Evolutionary conservation across 768 basidiomycete genomes (phyloP).

Genomic region (Tylopilus cervinicoccineus): DNA sequence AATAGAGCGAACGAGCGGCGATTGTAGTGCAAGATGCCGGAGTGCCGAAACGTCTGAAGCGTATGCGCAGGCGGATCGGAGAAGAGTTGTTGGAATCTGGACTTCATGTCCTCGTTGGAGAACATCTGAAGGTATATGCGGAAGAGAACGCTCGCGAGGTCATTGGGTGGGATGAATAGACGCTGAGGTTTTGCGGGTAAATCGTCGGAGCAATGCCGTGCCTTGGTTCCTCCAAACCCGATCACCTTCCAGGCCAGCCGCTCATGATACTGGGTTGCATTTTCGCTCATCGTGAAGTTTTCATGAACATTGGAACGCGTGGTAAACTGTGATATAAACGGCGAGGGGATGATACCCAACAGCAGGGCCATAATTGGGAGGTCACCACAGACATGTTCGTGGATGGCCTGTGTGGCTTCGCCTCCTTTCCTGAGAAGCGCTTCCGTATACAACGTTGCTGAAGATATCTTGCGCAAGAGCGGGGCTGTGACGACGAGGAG

Average conservation of each 20-base stretch:
- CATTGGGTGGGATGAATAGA: constrained; percentile 10
- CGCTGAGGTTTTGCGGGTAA: neutral
- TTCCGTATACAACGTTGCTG: constrained; percentile 28
- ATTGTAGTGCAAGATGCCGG: constrained; percentile 39
- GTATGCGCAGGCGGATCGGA: neutral
- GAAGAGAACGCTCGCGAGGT: constrained; percentile 22
- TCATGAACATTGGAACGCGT: constrained; percentile 24
- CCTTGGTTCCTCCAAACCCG: neutral
- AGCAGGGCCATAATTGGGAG: constrained; percentile 24
- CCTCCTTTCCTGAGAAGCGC: constrained; percentile 16
- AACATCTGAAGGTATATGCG: constrained; percentile 28
- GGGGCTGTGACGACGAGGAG: constrained; percentile 21
- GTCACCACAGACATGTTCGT: constrained; percentile 23
- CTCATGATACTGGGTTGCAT: constrained; percentile 18
- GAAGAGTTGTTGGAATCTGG: neutral
- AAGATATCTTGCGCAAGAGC: constrained; percentile 17
- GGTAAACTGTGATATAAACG: constrained; percentile 20
- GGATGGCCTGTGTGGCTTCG: constrained; percentile 10
- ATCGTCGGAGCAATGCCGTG: neutral
- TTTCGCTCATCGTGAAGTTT: neutral
- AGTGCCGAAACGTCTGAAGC: neutral
- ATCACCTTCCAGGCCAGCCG: constrained; percentile 25
- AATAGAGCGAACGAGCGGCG: constrained; percentile 46
- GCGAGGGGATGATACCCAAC: constrained; percentile 22
- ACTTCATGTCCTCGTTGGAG: constrained; percentile 17